These are phyloP conservation scores for Lasiodiplodia citricola DNA, from an alignment of 2,329 filamentous ascomycete species.

Conservation along the genomic window DNA sequence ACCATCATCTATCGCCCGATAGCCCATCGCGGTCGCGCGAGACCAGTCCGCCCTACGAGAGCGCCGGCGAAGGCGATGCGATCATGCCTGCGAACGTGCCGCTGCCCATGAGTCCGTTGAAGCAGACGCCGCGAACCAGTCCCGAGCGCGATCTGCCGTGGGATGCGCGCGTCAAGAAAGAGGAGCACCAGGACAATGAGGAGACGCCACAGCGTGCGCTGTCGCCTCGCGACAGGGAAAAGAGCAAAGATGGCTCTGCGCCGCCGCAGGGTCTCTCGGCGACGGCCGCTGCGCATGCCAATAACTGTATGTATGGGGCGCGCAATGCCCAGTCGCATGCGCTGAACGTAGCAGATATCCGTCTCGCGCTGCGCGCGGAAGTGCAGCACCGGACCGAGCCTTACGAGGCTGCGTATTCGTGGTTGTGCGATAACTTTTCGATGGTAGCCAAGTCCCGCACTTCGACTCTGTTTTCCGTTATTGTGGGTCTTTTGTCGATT, in stretches of 20 bases:
- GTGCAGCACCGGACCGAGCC: slow-evolving; percentile 86
- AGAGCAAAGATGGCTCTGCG: slow-evolving; percentile 34
- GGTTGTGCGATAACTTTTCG: slow-evolving; percentile 64
- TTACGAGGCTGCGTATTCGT: slow-evolving; percentile 73
- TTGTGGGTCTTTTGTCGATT: slow-evolving; percentile 69
- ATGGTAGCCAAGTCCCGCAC: slow-evolving; percentile 71
- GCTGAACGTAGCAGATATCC: slow-evolving; percentile 51
- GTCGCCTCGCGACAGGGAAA: slow-evolving; percentile 34
- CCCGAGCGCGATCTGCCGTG: slow-evolving; percentile 49
- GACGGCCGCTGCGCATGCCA: slow-evolving; percentile 21
- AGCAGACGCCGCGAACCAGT: slow-evolving; percentile 60
- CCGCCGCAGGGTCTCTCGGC: slow-evolving; percentile 14
- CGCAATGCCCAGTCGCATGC: slow-evolving; percentile 17
- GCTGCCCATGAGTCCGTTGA: slow-evolving; percentile 64
- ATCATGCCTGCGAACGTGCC: slow-evolving; percentile 63
- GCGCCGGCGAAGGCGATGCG: slow-evolving; percentile 58
- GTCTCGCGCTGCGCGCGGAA: slow-evolving; percentile 85
- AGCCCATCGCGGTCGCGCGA: slow-evolving; percentile 62
- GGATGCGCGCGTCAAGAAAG: slow-evolving; percentile 33
- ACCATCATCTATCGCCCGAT: slow-evolving; percentile 38
- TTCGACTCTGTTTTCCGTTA: slow-evolving; percentile 66
- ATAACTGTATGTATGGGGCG: slow-evolving; percentile 56
- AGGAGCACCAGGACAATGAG: slow-evolving; percentile 32
- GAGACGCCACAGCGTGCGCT: slow-evolving; percentile 32
- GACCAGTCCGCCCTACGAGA: slow-evolving; percentile 65